Evolutionary conservation across 164 flowering plant genomes (phyloP), one percentile per base, ranked within the genome.

Genomic region (Tinospora cordifolia): DNA sequence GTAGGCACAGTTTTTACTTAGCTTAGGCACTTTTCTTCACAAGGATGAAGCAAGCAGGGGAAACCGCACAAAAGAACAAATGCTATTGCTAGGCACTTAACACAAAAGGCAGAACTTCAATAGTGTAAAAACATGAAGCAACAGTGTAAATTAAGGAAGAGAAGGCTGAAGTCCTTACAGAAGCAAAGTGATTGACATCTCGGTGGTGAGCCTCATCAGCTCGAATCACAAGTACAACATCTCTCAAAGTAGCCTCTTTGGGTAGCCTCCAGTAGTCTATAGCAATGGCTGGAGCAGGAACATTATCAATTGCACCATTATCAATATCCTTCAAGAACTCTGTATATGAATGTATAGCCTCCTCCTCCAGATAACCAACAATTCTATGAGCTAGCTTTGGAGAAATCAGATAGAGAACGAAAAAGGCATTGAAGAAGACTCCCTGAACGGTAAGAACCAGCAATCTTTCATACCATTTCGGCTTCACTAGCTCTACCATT

Each of bases 141-240:
- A 25, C 2, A 21, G 63, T n/a, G 60, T 17, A 6, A 39, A n/a
- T n/a, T n/a, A n/a, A 69, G 21, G 40, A 8, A 10, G 34, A 22
- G 10, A 46, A 36, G 62, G 69, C 3, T 36, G 26, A 0, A 51
- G 58, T 67, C 80, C 92, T 82, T 70, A 91, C 97, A 60, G 97
- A 89, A 65, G 97, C 97, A 75, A 91, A 89, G 77, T 91, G 97
- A 75, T 91, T 91, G 62, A 91, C 94, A 81, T 89, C 94, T 8
- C 94, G 90, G 78, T 89, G 97, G 70, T 89, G 97, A 68, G 97
- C 97, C 80, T 91, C 94, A 78, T 91, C 97, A 47, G 94, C 94
- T 60, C 94, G 88, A 58, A 91, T 82, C 24, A 91, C 92, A 41
- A 75, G 79, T 15, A 91, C 75, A 60, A 87, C 95, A 86, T 91